Percentiles rank a stretch among this genome's conserved stretches.
These are phyloP conservation scores for Penicillium olsonii DNA, from an alignment of 2,329 filamentous ascomycete species.

Conservation along the genomic window DNA sequence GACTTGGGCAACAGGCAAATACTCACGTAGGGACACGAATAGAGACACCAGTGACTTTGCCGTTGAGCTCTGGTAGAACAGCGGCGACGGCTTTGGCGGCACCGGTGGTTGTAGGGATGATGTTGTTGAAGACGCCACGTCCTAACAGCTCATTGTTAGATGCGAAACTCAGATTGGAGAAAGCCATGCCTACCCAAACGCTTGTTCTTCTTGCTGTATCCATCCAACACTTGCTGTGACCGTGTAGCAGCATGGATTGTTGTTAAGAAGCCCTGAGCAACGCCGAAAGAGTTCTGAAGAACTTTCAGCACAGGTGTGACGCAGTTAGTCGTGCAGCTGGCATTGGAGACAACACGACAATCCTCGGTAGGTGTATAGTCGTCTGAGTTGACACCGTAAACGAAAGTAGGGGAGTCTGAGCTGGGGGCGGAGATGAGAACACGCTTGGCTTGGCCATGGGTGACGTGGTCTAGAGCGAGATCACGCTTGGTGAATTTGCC, in stretches of 20 bases:
- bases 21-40: constrained; percentile 81
- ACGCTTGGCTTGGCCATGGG: constrained; percentile 84
- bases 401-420: constrained; percentile 69
- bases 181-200: constrained; percentile 24
- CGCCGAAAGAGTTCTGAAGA: constrained; percentile 31
- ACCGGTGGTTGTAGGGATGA: constrained; percentile 91
- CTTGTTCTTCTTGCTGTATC: constrained; percentile 37
- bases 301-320: constrained; percentile 35
- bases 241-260: constrained; percentile 34
- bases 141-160: constrained; percentile 45
- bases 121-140: constrained; percentile 91
- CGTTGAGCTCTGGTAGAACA: constrained; percentile 88
- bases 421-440: constrained; percentile 60
- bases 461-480: constrained; percentile 79
- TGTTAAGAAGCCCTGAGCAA: constrained; percentile 34
- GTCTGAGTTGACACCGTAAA: constrained; percentile 35
- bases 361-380: constrained; percentile 24
- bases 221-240: constrained; percentile 36
- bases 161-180: neutral
- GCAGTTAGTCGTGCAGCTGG: constrained; percentile 38
- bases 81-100: constrained; percentile 96
- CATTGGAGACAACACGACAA: constrained; percentile 30
- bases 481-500: constrained; percentile 73
- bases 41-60: constrained; percentile 94
- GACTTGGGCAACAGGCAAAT: neutral